These are phyloP conservation scores for Phaeotremella fagi DNA, from an alignment of 768 basidiomycete genomes.

Conservation along the genomic window DNA sequence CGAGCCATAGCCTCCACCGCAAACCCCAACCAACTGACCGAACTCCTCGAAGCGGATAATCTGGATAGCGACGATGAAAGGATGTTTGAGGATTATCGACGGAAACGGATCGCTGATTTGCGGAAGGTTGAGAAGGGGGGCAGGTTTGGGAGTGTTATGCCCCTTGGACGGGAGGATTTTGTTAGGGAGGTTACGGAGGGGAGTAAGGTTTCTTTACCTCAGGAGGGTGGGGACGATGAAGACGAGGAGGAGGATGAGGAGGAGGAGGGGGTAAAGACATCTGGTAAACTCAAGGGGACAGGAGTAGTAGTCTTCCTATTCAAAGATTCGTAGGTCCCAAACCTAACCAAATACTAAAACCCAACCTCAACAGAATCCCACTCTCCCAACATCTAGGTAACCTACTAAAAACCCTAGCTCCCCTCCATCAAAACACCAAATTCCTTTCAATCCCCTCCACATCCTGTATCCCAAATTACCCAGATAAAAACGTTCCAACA, in stretches of 20 bases:
- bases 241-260: slow-evolving; percentile 18
- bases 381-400: slow-evolving; percentile 70
- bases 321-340: slow-evolving; percentile 75
- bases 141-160: slow-evolving; percentile 73
- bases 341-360: not conserved
- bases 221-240: slow-evolving; percentile 38
- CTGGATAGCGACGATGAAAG: slow-evolving; percentile 72
- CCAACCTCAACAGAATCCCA: slow-evolving; percentile 57
- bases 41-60: slow-evolving; percentile 68
- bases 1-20: slow-evolving; percentile 35
- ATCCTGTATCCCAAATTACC: slow-evolving; percentile 94
- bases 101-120: slow-evolving; percentile 64
- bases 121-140: slow-evolving; percentile 57
- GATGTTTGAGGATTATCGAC: slow-evolving; percentile 62
- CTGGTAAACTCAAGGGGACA: slow-evolving; percentile 56
- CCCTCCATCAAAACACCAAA: slow-evolving; percentile 83
- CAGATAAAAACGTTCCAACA: slow-evolving; percentile 84
- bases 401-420: slow-evolving; percentile 68
- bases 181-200: slow-evolving; percentile 92
- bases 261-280: slow-evolving; percentile 6
- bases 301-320: slow-evolving; percentile 92
- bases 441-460: slow-evolving; percentile 92
- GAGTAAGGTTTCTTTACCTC: slow-evolving; percentile 64
- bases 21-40: slow-evolving; percentile 53
- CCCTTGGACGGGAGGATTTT: slow-evolving; percentile 89